These are phyloP conservation scores for Cyclotella baltica DNA, from an alignment of 108 stramenopile species.

Conservation along the genomic window DNA sequence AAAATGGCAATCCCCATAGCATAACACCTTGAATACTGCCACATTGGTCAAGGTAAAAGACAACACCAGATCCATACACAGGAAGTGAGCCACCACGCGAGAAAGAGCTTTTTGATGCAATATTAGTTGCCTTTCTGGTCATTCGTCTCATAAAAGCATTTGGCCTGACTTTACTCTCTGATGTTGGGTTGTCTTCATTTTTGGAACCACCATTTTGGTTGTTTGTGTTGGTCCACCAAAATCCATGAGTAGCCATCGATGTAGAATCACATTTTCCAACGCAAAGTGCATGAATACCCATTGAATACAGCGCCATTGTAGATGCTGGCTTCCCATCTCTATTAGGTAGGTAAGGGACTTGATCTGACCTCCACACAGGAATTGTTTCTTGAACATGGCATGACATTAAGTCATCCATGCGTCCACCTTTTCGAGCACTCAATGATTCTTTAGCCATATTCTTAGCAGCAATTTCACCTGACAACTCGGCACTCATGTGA, in stretches of 20 bases:
- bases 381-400: slow-evolving; percentile 56
- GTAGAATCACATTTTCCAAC: slow-evolving; percentile 87
- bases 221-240: slow-evolving; percentile 89
- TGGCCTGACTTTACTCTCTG: slow-evolving; percentile 18
- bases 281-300: slow-evolving; percentile 80
- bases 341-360: slow-evolving; percentile 49
- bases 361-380: slow-evolving; percentile 84
- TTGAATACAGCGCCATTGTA: slow-evolving; percentile 54
- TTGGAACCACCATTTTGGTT: slow-evolving; percentile 24
- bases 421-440: not conserved
- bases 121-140: slow-evolving; percentile 16
- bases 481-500: slow-evolving; percentile 61
- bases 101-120: not conserved
- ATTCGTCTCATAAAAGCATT: slow-evolving; percentile 52
- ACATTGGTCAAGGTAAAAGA: slow-evolving; percentile 80
- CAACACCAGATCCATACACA: slow-evolving; percentile 82
- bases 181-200: not conserved
- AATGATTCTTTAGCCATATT: slow-evolving; percentile 69
- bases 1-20: slow-evolving; percentile 88
- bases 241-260: slow-evolving; percentile 74
- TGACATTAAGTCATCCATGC: not conserved
- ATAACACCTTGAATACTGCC: slow-evolving; percentile 81
- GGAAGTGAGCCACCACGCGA: slow-evolving; percentile 40
- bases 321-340: slow-evolving; percentile 6
- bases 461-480: slow-evolving; percentile 74